Evolutionary conservation across 345 rosid genomes (phyloP).

Genomic region (Erucastrum elatum): DNA sequence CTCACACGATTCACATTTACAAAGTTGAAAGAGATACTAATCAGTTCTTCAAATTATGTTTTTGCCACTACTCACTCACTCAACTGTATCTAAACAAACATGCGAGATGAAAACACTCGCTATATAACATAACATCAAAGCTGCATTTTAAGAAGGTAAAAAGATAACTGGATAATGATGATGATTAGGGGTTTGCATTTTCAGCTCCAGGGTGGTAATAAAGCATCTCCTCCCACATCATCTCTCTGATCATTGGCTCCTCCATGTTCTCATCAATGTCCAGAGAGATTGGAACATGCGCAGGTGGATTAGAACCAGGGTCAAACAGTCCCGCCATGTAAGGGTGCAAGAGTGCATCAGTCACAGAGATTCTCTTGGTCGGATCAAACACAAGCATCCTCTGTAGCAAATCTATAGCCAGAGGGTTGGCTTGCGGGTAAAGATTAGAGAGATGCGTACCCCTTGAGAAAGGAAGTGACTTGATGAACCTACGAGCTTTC

Average conservation of each 20-base stretch:
- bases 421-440: constrained; percentile 70
- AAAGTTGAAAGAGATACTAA: constrained; percentile 19
- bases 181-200: constrained; percentile 35
- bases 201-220: constrained; percentile 71
- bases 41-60: constrained; percentile 26
- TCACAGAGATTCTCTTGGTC: constrained; percentile 65
- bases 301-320: constrained; percentile 63
- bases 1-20: constrained; percentile 19
- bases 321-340: constrained; percentile 67
- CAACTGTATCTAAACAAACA: constrained; percentile 20
- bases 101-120: constrained; percentile 19
- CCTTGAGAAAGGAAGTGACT: constrained; percentile 61
- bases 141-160: background rate
- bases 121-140: background rate
- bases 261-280: constrained; percentile 65
- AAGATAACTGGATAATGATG: constrained; percentile 6
- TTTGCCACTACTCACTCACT: constrained; percentile 30
- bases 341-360: constrained; percentile 81
- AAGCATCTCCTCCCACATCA: constrained; percentile 84
- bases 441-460: constrained; percentile 55
- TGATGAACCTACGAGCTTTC: constrained; percentile 64
- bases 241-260: constrained; percentile 61
- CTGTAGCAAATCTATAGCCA: constrained; percentile 71
- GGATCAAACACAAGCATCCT: constrained; percentile 85
- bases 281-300: constrained; percentile 61